A percentile compares a stretch with the other conserved stretches of the same genome.
Conservation (phyloP, 1,284 basidiomycete species). For the Fomitiporia mediterranea region DNA sequence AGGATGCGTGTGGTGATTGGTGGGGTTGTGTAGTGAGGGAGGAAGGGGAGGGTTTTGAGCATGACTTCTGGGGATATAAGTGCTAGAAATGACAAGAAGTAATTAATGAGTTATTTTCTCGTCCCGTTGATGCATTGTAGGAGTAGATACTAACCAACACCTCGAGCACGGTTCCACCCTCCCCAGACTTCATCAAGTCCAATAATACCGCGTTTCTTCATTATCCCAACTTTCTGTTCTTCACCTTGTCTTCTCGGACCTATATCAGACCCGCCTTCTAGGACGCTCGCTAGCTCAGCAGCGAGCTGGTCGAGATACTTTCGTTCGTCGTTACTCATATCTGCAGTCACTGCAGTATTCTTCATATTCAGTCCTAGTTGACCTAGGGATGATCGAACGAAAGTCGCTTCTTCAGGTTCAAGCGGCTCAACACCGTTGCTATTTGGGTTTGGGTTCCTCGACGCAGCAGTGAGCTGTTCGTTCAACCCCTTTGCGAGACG, state of each 20-base stretch:
- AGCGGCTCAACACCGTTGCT: conserved; percentile 25
- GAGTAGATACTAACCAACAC: conserved; percentile 65
- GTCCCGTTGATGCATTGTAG: background rate
- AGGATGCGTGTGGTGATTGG: conserved; percentile 68
- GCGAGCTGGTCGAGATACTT: conserved; percentile 82
- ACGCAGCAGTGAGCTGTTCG: conserved; percentile 57
- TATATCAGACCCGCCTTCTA: conserved; percentile 45
- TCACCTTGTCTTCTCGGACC: conserved; percentile 28
- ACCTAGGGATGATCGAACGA: conserved; percentile 84
- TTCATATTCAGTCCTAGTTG: conserved; percentile 80
- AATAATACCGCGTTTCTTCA: conserved; percentile 72
- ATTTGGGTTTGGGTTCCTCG: background rate
- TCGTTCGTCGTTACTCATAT: conserved; percentile 85
- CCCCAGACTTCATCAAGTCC: conserved; percentile 96
- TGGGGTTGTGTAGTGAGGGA: conserved; percentile 66
- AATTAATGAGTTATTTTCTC: conserved; percentile 8
- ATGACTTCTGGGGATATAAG: conserved; percentile 87
- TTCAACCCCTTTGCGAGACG: conserved; percentile 85
- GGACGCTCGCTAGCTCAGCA: conserved; percentile 72
- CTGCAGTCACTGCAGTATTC: conserved; percentile 79
- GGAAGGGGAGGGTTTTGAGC: conserved; percentile 63
- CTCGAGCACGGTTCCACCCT: conserved; percentile 93
- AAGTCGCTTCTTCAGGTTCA: conserved; percentile 77
- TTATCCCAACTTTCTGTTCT: conserved; percentile 43
- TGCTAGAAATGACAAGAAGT: conserved; percentile 40